A percentile compares a stretch with the other conserved stretches of the same genome.
These are phyloP conservation scores for Manihot esculenta DNA, from an alignment of 441 rosid genomes.

Conservation along the genomic window DNA sequence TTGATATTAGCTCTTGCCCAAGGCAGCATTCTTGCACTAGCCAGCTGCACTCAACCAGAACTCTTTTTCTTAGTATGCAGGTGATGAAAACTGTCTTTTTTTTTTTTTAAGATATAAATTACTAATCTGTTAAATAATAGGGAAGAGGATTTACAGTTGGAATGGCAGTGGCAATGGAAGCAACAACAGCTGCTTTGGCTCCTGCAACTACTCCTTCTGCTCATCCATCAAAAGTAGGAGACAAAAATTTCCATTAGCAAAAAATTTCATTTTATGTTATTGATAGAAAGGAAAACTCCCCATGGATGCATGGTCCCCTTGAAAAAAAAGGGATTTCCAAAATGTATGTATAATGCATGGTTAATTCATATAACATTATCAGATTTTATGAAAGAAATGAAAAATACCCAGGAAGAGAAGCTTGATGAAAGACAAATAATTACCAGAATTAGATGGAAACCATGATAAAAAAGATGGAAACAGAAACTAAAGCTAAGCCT, in stretches of 20 bases:
- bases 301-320: too few species aligned
- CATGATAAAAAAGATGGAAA: slow-evolving; percentile 4
- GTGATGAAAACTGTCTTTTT: too few species aligned
- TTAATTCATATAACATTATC: too few species aligned
- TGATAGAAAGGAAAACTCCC: too few species aligned
- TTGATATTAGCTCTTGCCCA: slow-evolving; percentile 77
- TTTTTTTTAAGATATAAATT: too few species aligned
- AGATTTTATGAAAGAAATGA: too few species aligned
- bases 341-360: too few species aligned
- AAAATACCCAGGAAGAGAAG: not conserved
- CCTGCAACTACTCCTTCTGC: slow-evolving; percentile 75
- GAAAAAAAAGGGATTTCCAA: too few species aligned
- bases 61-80: not conserved
- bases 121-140: not conserved
- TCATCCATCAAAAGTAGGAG: slow-evolving; percentile 16
- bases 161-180: slow-evolving; percentile 61
- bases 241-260: not conserved
- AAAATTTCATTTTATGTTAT: too few species aligned
- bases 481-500: not conserved
- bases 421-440: not conserved
- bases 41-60: slow-evolving; percentile 41
- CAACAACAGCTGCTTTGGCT: slow-evolving; percentile 68
- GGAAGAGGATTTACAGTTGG: slow-evolving; percentile 48
- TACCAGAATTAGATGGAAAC: not conserved
- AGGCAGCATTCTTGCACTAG: slow-evolving; percentile 71